Conservation (phyloP, 192 early-diverging fungal species). For the Dispira parvispora region DNA sequence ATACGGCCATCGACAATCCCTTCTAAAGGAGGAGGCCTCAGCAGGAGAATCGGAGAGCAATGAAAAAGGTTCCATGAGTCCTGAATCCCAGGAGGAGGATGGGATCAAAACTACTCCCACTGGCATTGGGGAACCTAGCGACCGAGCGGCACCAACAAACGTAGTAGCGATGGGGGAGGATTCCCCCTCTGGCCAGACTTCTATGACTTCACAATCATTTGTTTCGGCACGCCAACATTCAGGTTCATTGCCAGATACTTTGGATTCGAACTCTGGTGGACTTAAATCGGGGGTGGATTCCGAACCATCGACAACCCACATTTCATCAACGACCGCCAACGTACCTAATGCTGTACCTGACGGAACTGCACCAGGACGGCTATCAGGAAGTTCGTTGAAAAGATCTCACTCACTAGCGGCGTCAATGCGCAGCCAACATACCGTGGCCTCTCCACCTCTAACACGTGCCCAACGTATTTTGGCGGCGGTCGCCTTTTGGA, state of each 20-base stretch:
- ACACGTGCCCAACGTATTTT: background rate
- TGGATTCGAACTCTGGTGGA: no score
- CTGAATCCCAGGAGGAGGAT: conserved; percentile 17
- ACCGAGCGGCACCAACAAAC: background rate
- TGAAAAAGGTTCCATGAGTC: no score
- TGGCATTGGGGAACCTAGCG: background rate
- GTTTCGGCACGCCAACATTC: background rate
- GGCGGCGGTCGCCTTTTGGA: background rate
- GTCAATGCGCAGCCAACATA: no score
- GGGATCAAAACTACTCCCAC: conserved; percentile 16
- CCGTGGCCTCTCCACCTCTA: background rate
- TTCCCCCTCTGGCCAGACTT: background rate
- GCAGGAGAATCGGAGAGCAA: no score
- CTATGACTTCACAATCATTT: background rate
- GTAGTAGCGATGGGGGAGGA: conserved; percentile 12
- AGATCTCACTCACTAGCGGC: no score
- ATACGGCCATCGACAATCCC: conserved; percentile 47
- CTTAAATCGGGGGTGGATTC: no score
- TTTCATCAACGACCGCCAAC: background rate
- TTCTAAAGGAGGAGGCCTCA: no score
- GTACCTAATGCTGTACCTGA: background rate
- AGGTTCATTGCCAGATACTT: no score
- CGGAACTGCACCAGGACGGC: background rate
- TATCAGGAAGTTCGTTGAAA: background rate
- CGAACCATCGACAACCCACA: no score